phyloP scores from a whole-genome alignment of 1,284 basidiomycete genomes.

The Hemileia vastatrix region DNA sequence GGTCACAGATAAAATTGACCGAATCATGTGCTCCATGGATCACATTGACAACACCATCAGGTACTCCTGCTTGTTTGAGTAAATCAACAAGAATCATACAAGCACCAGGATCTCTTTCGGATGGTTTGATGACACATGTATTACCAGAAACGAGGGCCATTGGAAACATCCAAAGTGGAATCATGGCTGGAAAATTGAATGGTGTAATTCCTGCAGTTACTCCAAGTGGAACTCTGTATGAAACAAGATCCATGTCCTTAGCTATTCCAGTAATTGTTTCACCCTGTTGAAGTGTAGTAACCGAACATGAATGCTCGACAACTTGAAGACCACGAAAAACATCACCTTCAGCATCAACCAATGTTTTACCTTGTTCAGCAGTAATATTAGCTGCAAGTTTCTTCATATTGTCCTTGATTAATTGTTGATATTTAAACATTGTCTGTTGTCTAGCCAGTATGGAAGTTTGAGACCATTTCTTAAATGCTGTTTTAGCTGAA shows the following conservation, averaged over 20 bases:
- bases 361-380: conserved; percentile 41
- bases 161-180: too few relatives aligned
- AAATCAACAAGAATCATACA: conserved; percentile 39
- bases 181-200: too few relatives aligned
- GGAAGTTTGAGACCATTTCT: conserved; percentile 76
- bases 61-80: conserved; percentile 34
- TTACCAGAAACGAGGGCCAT: conserved; percentile 30
- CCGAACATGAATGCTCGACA: conserved; percentile 37
- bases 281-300: conserved; percentile 77
- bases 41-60: conserved; percentile 37
- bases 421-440: conserved; percentile 80
- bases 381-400: too few relatives aligned
- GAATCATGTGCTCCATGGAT: conserved; percentile 36
- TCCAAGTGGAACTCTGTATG: conserved; percentile 51
- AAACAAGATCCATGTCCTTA: conserved; percentile 97
- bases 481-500: conserved; percentile 75
- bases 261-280: too few relatives aligned
- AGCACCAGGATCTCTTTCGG: conserved; percentile 37
- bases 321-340: conserved; percentile 39
- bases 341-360: conserved; percentile 38
- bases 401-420: too few relatives aligned
- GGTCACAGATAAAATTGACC: conserved; percentile 40
- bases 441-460: conserved; percentile 78
- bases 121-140: conserved; percentile 39
- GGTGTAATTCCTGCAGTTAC: conserved; percentile 60